A percentile compares a stretch with the other conserved stretches of the same genome.
Conservation (phyloP, 768 basidiomycete genomes). For the Russula abietina region DNA sequence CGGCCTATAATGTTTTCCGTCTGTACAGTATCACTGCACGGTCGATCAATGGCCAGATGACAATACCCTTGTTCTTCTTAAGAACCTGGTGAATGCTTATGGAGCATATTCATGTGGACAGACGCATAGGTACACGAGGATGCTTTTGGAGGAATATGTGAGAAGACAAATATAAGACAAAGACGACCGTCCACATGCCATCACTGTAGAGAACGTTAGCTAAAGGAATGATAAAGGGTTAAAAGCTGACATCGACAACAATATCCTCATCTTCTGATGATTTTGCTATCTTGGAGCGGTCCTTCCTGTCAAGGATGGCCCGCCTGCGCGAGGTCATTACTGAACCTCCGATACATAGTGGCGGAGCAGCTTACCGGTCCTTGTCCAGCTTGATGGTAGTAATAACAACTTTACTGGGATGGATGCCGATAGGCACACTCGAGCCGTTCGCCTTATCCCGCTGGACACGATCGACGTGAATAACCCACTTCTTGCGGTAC, state of each 20-base stretch:
- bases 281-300: constrained; percentile 57
- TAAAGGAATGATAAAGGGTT: constrained; percentile 11
- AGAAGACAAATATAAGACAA: constrained; percentile 28
- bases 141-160: constrained; percentile 43
- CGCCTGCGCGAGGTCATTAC: constrained; percentile 42
- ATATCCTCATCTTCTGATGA: constrained; percentile 57
- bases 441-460: constrained; percentile 98
- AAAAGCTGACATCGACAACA: constrained; percentile 65
- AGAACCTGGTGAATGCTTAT: constrained; percentile 31
- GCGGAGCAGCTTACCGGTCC: constrained; percentile 51
- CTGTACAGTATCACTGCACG: not conserved
- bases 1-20: constrained; percentile 3
- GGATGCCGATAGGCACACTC: constrained; percentile 87
- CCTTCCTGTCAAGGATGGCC: constrained; percentile 82
- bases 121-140: constrained; percentile 60
- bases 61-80: not conserved
- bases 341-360: not conserved
- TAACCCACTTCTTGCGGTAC: constrained; percentile 98
- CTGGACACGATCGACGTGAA: constrained; percentile 96
- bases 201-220: constrained; percentile 34
- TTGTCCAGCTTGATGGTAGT: constrained; percentile 89
- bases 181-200: constrained; percentile 27
- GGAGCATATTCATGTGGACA: constrained; percentile 52
- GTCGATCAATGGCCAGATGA: not conserved
- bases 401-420: constrained; percentile 96